Evolutionary conservation across 192 early-diverging fungal genomes (phyloP).

Genomic region (Coemansia sp.): DNA sequence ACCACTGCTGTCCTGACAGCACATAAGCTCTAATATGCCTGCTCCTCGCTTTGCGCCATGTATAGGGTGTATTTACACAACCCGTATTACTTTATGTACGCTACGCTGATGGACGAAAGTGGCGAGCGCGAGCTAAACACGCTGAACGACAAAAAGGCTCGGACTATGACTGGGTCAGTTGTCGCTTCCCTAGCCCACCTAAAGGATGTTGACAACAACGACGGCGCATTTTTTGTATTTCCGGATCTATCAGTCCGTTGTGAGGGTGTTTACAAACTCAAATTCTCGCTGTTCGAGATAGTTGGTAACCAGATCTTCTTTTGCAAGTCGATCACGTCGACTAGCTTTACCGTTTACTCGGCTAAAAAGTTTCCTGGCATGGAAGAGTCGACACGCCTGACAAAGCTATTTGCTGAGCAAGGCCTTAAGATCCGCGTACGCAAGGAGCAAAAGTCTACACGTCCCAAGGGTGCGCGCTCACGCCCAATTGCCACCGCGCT

Average conservation of each 20-base stretch:
- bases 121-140: constrained; percentile 85
- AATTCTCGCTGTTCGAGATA: constrained; percentile 92
- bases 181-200: constrained; percentile 90
- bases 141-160: constrained; percentile 85
- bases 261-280: constrained; percentile 84
- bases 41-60: not conserved
- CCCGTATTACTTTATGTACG: constrained; percentile 98
- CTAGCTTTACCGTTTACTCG: constrained; percentile 85
- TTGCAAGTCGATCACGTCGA: constrained; percentile 84
- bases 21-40: not conserved
- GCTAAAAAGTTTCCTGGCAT: constrained; percentile 97
- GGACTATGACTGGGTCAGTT: constrained; percentile 90
- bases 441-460: constrained; percentile 69
- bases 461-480: constrained; percentile 48
- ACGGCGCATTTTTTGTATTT: constrained; percentile 97
- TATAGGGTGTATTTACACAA: constrained; percentile 63
- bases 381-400: constrained; percentile 90
- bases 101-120: constrained; percentile 82
- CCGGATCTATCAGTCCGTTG: constrained; percentile 93
- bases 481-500: constrained; percentile 40
- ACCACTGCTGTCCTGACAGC: not conserved
- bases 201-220: constrained; percentile 81
- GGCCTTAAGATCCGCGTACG: constrained; percentile 93
- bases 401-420: constrained; percentile 93
- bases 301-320: constrained; percentile 83